Percentiles rank a stretch among this genome's conserved stretches.
These are phyloP conservation scores for Melastoma malabathricum DNA, from an alignment of 345 rosid species.

Conservation along the genomic window DNA sequence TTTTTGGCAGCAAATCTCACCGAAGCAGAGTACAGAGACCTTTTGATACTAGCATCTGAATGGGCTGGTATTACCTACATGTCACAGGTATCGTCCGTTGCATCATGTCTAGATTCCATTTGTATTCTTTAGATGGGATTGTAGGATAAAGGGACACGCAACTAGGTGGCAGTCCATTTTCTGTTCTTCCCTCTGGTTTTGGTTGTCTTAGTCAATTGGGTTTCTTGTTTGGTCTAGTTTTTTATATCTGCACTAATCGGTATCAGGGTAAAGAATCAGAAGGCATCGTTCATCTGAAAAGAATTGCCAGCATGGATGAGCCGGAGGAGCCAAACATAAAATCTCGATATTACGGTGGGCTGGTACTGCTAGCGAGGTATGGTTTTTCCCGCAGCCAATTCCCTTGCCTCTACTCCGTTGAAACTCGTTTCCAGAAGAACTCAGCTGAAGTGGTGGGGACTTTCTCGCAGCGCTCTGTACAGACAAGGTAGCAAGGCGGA, in stretches of 20 bases:
- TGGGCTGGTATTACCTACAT: constrained; percentile 68
- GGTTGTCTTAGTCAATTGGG: too few species aligned
- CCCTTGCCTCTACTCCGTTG: background rate
- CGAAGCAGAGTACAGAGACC: constrained; percentile 42
- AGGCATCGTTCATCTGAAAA: constrained; percentile 61
- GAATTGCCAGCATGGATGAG: constrained; percentile 51
- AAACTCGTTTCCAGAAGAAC: background rate
- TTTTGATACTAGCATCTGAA: constrained; percentile 57
- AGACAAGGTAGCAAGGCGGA: constrained; percentile 55
- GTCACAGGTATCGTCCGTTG: constrained; percentile 35
- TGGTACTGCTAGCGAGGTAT: constrained; percentile 61
- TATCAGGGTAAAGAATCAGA: constrained; percentile 56
- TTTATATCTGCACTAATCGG: background rate
- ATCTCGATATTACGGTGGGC: constrained; percentile 58
- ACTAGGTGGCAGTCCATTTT: too few species aligned
- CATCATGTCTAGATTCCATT: too few species aligned
- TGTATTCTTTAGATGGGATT: too few species aligned
- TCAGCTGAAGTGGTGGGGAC: background rate
- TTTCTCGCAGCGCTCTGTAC: constrained; percentile 33
- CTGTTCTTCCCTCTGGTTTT: too few species aligned
- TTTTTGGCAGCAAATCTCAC: constrained; percentile 27
- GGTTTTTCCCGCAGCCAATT: background rate
- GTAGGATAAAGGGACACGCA: too few species aligned
- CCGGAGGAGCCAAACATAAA: constrained; percentile 62
- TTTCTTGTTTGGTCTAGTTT: background rate